Conservation (phyloP, 345 rosid species). For the Odontarrhena argentea region DNA sequence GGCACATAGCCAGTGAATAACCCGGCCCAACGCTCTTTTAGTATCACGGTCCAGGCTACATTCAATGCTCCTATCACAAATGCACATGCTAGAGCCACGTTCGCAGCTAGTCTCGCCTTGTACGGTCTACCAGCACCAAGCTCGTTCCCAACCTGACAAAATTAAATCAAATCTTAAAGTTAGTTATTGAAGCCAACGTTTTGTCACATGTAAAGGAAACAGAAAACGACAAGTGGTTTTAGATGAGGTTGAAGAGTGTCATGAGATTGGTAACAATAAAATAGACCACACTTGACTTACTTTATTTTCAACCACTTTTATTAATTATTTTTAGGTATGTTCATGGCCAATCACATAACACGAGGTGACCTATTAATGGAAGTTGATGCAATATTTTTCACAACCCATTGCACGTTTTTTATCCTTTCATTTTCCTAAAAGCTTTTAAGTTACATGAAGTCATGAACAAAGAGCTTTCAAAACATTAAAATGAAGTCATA, state of each 20-base stretch:
- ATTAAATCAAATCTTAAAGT: constrained; percentile 4
- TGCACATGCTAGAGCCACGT: constrained; percentile 84
- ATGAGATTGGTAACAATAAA: constrained; percentile 35
- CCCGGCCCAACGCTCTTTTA: constrained; percentile 74
- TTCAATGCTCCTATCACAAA: constrained; percentile 72
- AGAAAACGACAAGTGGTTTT: constrained; percentile 36
- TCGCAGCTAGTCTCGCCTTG: constrained; percentile 80
- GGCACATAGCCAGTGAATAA: constrained; percentile 66
- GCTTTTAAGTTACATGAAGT: not conserved
- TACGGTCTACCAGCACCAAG: constrained; percentile 92
- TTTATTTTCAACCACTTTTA: constrained; percentile 33
- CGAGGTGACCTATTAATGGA: constrained; percentile 35
- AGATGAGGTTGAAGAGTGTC: constrained; percentile 33
- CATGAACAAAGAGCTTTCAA: not conserved
- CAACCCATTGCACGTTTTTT: constrained; percentile 35
- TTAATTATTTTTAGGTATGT: constrained; percentile 22
- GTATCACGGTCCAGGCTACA: constrained; percentile 73
- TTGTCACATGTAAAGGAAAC: constrained; percentile 38
- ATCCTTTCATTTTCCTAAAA: not conserved
- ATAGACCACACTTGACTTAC: constrained; percentile 41
- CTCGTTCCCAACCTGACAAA: constrained; percentile 81
- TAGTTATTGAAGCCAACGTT: constrained; percentile 28
- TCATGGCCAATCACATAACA: constrained; percentile 45
- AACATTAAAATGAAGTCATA: not conserved
- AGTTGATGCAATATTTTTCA: constrained; percentile 43